Evolutionary conservation across 2,329 filamentous ascomycete genomes (phyloP).

Genomic region (Microascus cirrosus): DNA sequence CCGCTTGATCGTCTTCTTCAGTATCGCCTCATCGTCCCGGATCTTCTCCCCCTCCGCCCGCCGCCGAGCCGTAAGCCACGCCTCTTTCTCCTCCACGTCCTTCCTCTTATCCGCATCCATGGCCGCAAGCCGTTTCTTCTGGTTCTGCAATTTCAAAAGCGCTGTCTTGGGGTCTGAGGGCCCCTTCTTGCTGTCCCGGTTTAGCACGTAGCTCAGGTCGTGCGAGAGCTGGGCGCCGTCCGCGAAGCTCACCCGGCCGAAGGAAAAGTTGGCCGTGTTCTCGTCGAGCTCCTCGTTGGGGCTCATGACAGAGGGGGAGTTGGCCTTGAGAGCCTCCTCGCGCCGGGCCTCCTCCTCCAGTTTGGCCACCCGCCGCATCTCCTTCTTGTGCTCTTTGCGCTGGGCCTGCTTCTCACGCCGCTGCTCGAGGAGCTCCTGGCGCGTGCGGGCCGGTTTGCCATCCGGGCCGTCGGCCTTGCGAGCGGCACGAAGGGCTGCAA

Average conservation of each 20-base stretch:
- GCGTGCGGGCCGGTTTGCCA: constrained; percentile 70
- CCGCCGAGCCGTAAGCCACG: constrained; percentile 85
- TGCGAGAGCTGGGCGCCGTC: constrained; percentile 75
- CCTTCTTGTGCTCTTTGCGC: constrained; percentile 81
- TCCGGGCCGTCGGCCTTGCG: constrained; percentile 81
- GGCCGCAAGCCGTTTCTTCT: constrained; percentile 65
- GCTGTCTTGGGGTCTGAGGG: constrained; percentile 77
- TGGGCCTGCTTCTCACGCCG: constrained; percentile 79
- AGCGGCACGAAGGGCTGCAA: constrained; percentile 73
- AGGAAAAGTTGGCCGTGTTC: constrained; percentile 59
- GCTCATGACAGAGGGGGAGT: constrained; percentile 49
- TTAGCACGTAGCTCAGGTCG: constrained; percentile 50
- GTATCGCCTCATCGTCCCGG: constrained; percentile 69
- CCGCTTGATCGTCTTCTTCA: constrained; percentile 92
- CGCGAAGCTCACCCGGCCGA: constrained; percentile 81
- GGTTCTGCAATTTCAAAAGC: constrained; percentile 75
- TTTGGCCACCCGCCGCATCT: constrained; percentile 64
- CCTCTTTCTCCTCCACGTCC: constrained; percentile 85
- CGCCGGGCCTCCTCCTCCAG: constrained; percentile 63
- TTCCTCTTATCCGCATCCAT: constrained; percentile 72
- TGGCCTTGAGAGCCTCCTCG: constrained; percentile 51
- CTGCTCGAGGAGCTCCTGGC: constrained; percentile 85
- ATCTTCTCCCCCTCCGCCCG: constrained; percentile 83
- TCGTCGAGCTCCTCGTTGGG: constrained; percentile 39
- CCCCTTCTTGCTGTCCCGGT: constrained; percentile 57